phyloP scores from a whole-genome alignment of 345 rosid species.

The Dipteronia sinensis region DNA sequence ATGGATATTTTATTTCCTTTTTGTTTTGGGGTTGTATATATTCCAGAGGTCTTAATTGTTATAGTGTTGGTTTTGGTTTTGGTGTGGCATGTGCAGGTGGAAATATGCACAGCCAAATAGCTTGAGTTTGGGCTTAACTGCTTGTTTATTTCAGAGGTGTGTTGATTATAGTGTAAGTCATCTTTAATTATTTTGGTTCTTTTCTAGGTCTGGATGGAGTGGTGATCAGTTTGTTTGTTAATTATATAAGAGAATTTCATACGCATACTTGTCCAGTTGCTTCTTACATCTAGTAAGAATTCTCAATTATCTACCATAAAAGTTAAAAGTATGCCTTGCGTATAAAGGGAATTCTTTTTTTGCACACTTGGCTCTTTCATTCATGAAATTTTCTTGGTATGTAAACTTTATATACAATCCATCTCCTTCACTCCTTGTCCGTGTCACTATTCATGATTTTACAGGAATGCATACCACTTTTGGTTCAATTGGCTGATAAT shows the following conservation, averaged over 20 bases:
- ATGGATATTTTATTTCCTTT: neutral
- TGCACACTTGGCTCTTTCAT: slow-evolving; percentile 13
- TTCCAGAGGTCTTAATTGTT: slow-evolving; percentile 17
- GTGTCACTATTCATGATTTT: neutral
- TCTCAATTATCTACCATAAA: slow-evolving; percentile 18
- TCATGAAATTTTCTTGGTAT: slow-evolving; percentile 10
- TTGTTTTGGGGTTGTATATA: neutral
- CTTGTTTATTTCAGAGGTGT: slow-evolving; percentile 62
- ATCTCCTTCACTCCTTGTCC: neutral
- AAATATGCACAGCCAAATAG: slow-evolving; percentile 44
- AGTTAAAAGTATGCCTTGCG: slow-evolving; percentile 2
- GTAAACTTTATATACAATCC: neutral
- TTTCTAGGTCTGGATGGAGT: slow-evolving; percentile 46
- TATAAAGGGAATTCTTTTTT: neutral
- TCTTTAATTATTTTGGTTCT: slow-evolving; percentile 43
- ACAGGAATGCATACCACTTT: neutral
- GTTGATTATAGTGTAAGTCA: slow-evolving; percentile 50
- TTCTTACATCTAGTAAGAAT: slow-evolving; percentile 23
- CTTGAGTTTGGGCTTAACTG: slow-evolving; percentile 50
- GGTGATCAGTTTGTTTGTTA: slow-evolving; percentile 54
- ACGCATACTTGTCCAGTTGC: slow-evolving; percentile 27
- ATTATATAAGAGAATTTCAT: slow-evolving; percentile 33
- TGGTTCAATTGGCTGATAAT: neutral
- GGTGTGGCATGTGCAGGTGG: slow-evolving; percentile 71
- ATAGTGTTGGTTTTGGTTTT: slow-evolving; percentile 21